Conservation (phyloP, 2,329 filamentous ascomycete species). For the Alternaria brassicae region DNA sequence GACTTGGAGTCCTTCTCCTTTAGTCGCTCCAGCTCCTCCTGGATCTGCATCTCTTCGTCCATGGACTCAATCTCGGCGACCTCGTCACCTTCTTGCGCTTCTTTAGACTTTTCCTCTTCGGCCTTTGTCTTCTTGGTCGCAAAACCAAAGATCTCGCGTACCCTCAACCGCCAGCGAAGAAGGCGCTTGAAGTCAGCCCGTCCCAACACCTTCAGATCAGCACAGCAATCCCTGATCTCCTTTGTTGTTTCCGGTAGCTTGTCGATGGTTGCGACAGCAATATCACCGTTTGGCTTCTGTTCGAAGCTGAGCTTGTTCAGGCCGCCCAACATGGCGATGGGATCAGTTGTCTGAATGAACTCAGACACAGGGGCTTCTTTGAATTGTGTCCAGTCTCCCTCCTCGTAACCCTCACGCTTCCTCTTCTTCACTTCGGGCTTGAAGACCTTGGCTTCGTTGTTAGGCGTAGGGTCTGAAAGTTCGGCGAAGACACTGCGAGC, state of each 20-base stretch:
- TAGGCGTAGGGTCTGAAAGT: constrained; percentile 81
- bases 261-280: constrained; percentile 84
- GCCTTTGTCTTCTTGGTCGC: constrained; percentile 70
- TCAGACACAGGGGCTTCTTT: constrained; percentile 88
- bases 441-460: constrained; percentile 97
- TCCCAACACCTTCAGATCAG: constrained; percentile 83
- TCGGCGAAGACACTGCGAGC: constrained; percentile 91
- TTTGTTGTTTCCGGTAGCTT: constrained; percentile 73
- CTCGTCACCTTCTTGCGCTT: constrained; percentile 62
- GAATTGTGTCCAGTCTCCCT: constrained; percentile 91
- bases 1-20: constrained; percentile 78
- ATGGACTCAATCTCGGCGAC: constrained; percentile 85
- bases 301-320: constrained; percentile 85
- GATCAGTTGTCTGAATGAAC: constrained; percentile 92
- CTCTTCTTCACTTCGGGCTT: constrained; percentile 97
- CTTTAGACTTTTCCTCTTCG: constrained; percentile 56
- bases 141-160: constrained; percentile 90
- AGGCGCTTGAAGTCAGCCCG: constrained; percentile 93
- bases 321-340: constrained; percentile 87
- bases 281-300: constrained; percentile 76
- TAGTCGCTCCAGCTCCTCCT: constrained; percentile 83
- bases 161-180: constrained; percentile 86
- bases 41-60: constrained; percentile 92
- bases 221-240: constrained; percentile 67
- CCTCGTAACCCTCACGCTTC: constrained; percentile 96